These are phyloP conservation scores for Jatropha multifida DNA, from an alignment of 441 rosid species.

Conservation along the genomic window DNA sequence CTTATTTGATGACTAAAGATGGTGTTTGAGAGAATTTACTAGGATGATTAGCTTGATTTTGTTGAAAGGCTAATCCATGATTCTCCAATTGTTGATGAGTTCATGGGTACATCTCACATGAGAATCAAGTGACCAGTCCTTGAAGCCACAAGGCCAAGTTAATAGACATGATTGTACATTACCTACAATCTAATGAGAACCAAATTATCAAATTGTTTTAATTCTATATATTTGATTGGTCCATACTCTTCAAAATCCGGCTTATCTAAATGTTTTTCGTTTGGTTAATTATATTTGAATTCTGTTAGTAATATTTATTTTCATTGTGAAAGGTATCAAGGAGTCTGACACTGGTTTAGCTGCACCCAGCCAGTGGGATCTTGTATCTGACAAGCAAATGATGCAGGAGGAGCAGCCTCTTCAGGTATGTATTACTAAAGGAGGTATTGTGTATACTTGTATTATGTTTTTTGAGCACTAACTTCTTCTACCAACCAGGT, in stretches of 20 bases:
- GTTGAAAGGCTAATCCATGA: too few relatives aligned
- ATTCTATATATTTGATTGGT: too few relatives aligned
- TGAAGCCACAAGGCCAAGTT: neutral
- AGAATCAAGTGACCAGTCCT: neutral
- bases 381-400: conserved; percentile 97
- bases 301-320: neutral
- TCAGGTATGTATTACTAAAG: conserved; percentile 45
- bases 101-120: neutral
- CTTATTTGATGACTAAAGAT: too few relatives aligned
- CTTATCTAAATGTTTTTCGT: neutral
- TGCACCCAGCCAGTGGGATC: conserved; percentile 99
- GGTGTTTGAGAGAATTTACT: too few relatives aligned
- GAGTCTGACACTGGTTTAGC: conserved; percentile 98
- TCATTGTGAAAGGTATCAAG: conserved; percentile 57
- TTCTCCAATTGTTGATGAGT: neutral
- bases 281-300: neutral
- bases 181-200: neutral
- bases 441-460: neutral
- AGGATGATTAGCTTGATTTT: too few relatives aligned
- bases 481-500: conserved; percentile 44
- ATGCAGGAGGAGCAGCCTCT: conserved; percentile 99
- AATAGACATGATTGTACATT: neutral
- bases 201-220: too few relatives aligned
- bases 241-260: neutral
- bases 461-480: conserved; percentile 5